Percentiles rank a stretch among this genome's conserved stretches.
Conservation (phyloP, 1,139 yeast species). For the Suhomyces yuchorum region DNA sequence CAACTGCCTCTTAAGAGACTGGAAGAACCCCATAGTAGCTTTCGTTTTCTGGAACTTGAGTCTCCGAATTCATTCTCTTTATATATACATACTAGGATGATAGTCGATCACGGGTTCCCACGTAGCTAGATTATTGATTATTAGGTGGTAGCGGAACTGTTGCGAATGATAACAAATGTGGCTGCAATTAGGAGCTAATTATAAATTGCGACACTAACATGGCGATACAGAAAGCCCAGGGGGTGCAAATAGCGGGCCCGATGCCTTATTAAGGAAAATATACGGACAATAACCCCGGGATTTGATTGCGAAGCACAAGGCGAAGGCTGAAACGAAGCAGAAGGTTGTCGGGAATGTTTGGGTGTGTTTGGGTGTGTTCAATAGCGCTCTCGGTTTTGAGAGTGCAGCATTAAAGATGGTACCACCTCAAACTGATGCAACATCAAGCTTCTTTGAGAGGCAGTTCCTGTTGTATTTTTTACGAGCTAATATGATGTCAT, state of each 20-base stretch:
- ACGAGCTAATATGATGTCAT: too few species aligned
- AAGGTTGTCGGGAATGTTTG: too few species aligned
- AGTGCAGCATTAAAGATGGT: too few species aligned
- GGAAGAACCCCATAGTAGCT: slow-evolving; percentile 9
- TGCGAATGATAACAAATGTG: slow-evolving; percentile 7
- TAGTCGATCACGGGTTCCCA: neutral
- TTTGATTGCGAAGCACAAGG: neutral
- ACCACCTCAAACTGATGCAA: too few species aligned
- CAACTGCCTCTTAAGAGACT: slow-evolving; percentile 8
- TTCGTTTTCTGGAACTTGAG: neutral
- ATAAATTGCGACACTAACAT: slow-evolving; percentile 5
- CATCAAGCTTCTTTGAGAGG: too few species aligned
- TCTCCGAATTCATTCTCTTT: neutral
- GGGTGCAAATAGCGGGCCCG: neutral
- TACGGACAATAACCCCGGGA: too few species aligned
- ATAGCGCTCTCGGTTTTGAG: too few species aligned
- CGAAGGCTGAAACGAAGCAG: neutral
- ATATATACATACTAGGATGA: neutral
- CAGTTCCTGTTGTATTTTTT: too few species aligned
- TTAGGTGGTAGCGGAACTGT: neutral
- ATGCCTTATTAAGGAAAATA: neutral
- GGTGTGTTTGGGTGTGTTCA: too few species aligned
- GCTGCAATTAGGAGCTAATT: slow-evolving; percentile 7
- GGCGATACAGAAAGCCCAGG: neutral
- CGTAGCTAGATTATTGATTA: neutral